Conservation (phyloP, 2,329 filamentous ascomycete species). For the Huntiella omanensis region DNA sequence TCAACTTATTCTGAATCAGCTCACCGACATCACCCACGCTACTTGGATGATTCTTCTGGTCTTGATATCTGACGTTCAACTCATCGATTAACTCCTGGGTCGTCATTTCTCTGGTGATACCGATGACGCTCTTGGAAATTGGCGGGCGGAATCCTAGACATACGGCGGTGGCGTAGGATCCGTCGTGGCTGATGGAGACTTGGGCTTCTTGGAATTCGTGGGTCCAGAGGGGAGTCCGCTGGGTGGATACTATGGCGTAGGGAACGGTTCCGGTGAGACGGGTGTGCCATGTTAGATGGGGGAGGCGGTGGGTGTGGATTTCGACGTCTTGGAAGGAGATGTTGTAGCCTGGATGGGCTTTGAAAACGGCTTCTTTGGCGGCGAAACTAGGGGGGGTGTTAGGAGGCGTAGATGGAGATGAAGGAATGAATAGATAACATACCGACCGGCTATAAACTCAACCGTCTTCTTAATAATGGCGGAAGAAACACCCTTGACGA, state of each 20-base stretch:
- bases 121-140: neutral
- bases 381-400: conserved; percentile 32
- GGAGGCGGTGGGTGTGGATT: conserved; percentile 17
- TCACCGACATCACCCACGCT: neutral
- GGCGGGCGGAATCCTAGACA: conserved; percentile 29
- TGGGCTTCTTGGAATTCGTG: conserved; percentile 32
- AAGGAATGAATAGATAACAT: neutral
- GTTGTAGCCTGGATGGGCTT: conserved; percentile 42
- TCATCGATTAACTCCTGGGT: too few species aligned
- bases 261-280: neutral
- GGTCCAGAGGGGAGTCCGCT: neutral
- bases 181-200: conserved; percentile 76
- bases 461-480: neutral
- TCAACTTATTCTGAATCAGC: neutral
- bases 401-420: neutral
- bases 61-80: neutral
- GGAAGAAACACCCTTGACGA: too few species aligned
- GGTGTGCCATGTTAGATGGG: neutral
- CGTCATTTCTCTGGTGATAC: neutral
- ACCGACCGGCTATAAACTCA: neutral
- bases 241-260: conserved; percentile 4
- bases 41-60: neutral
- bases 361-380: conserved; percentile 57
- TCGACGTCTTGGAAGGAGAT: conserved; percentile 44
- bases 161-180: conserved; percentile 57